Conservation (phyloP, 2,329 filamentous ascomycete genomes). For the Zarea fungicola region DNA sequence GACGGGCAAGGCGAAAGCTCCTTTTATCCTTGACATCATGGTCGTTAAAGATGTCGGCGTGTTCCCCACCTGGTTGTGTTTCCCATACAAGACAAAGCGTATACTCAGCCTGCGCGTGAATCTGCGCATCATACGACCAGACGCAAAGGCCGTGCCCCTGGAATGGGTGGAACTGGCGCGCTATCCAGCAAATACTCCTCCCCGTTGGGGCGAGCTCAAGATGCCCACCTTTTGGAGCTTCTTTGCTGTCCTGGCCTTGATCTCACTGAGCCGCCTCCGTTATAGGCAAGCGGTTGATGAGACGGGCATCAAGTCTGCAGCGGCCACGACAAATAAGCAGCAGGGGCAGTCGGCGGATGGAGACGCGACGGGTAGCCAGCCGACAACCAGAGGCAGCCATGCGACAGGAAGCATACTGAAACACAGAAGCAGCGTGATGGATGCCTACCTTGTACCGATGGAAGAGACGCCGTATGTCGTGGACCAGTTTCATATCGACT, state of each 20-base stretch:
- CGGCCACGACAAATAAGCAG: neutral
- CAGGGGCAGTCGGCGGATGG: neutral
- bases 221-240: constrained; percentile 2
- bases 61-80: neutral
- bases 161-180: neutral
- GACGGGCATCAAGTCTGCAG: neutral
- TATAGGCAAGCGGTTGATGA: neutral
- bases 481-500: neutral
- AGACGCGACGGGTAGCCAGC: too few relatives aligned
- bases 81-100: neutral
- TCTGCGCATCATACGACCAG: neutral
- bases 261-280: neutral
- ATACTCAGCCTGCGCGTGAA: neutral
- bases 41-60: constrained; percentile 1
- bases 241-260: neutral
- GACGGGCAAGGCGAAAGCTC: neutral
- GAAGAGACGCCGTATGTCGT: constrained; percentile 2
- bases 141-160: neutral
- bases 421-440: neutral
- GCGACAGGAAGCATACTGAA: neutral
- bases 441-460: neutral
- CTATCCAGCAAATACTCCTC: neutral
- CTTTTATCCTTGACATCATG: neutral
- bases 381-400: too few relatives aligned
- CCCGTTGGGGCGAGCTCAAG: neutral